Base-by-base conservation (phyloP, 208 protist genomes). In the Zelonia costaricensis region DNA sequence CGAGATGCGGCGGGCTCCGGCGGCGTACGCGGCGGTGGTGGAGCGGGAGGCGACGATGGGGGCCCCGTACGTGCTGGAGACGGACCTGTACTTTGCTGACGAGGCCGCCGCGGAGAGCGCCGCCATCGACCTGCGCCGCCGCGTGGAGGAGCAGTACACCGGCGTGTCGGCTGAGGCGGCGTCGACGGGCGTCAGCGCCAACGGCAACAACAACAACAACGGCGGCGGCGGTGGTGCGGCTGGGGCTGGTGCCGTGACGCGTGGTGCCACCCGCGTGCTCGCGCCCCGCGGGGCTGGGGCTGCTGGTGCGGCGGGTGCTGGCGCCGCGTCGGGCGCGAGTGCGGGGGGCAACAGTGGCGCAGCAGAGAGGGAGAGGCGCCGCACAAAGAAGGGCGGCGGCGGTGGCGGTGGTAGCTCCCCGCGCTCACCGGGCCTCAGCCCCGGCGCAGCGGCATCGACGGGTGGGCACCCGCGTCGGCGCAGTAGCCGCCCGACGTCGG, bases 61-160 rank as follows among this genome's bases (percentile, higher is more conserved):
- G 20, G 84, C 74, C 18, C 88, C 88, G 12, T 94, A 78, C 44
- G 82, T 94, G 35, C 69, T 51, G 16, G 63, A 59, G 15, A 82
- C 81, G 20, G 82, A 88, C 22, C 30, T 61, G 36, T 85, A 82
- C 57, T 88, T 83, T 44, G 39, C 36, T 16, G 78, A 80, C 33
- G 74, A 68, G 45, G 66, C 55, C 35, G 64, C 70, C 2, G 70
- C 68, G 22, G 53, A 72, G 25, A 61, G 39, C 16, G 49, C 67
- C 15, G 55, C 18, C 2, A 5, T 43, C 10, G 20, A 48, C 56
- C 42, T 70, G 43, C 71, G 59, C n/a, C 63, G 53, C 16, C 33
- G 23, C 0, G n/a, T 45, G 35, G 63, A 61, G 46, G 48, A 43
- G 61, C 38, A 42, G 27, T 48, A 22, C 28, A 48, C 18, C 42